Evolutionary conservation across 768 basidiomycete species (phyloP), one percentile per base, ranked within the genome.

Genomic region (Boletus insuetus): DNA sequence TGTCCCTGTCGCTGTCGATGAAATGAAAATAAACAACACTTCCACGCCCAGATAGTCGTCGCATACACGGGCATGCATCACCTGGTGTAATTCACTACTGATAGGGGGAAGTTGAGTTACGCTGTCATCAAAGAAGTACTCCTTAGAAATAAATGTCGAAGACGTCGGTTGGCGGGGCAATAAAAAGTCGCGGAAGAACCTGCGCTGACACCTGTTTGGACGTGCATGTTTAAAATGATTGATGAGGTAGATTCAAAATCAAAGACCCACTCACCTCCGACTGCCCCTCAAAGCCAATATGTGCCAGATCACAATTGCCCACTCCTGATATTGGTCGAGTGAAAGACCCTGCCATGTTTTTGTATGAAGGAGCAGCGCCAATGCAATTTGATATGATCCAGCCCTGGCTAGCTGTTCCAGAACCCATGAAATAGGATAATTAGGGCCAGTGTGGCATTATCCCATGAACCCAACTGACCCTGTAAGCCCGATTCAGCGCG

Each of bases 281-380:
- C 81, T 83, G 13, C 85, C 81, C 22, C 87, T 80, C 55, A 91
- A 69, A 13, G 78, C 79, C 26, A 94, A 74, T 50, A 89, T 80
- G 64, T 89, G 82, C 92, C 91, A 94, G 43, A 92, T 79, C 65
- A 86, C 81, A 46, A 77, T 75, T 19, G 87, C 84, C 91, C 92
- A 94, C 34, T 77, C 71, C n/a, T 74, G 72, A 67, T 89, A 89
- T 66, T 87, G 85, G 37, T 78, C 73, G 19, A 89, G 67, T 13
- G 78, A 77, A 45, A 94, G 71, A 7, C 85, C 82, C 2, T 77
- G 73, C 91, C 91, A 94, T 16, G 85, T 81, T 31, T 79, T 73
- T 1, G 87, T 84, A 53, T 87, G 82, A 12, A 93, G 73, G 13
- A 94, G 77, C 39, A 81, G 73, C 20, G 80, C 71, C 40, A 93